Percentiles rank a stretch among this genome's conserved stretches.
These are phyloP conservation scores for Cercospora citrullina DNA, from an alignment of 2,329 filamentous ascomycete species.

Conservation along the genomic window DNA sequence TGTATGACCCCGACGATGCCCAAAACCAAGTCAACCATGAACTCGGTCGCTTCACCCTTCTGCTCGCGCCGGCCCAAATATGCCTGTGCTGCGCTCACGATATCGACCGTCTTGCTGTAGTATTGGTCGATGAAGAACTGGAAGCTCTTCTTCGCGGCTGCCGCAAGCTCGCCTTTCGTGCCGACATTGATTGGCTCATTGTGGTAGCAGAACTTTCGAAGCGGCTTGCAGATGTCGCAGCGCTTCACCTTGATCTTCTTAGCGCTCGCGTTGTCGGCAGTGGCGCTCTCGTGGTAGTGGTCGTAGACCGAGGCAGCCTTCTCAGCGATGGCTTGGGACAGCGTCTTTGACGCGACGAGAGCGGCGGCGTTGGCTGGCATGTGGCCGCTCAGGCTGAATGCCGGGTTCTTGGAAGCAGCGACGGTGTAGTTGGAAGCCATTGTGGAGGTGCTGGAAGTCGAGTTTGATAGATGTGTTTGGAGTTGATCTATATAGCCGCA, in stretches of 20 bases:
- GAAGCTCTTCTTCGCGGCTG: not conserved
- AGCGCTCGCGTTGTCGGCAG: not conserved
- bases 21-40: not conserved
- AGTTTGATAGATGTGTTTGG: not conserved
- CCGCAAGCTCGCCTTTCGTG: not conserved
- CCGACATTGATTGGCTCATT: not conserved
- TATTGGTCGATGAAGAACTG: constrained; percentile 2
- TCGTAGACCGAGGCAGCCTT: not conserved
- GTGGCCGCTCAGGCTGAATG: not conserved
- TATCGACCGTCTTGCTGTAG: not conserved
- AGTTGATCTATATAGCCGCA: not conserved
- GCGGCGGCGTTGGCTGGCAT: not conserved
- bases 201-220: not conserved
- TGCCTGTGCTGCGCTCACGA: not conserved
- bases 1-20: not conserved
- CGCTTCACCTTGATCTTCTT: not conserved
- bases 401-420: not conserved
- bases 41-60: not conserved
- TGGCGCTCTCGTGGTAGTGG: not conserved
- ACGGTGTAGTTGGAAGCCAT: not conserved
- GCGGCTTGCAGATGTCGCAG: not conserved
- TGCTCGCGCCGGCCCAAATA: not conserved
- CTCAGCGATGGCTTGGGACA: not conserved
- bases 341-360: not conserved
- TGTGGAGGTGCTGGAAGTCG: not conserved